phyloP scores from a whole-genome alignment of 495 filamentous ascomycete species.

The Friedmanniomyces endolithicus region DNA sequence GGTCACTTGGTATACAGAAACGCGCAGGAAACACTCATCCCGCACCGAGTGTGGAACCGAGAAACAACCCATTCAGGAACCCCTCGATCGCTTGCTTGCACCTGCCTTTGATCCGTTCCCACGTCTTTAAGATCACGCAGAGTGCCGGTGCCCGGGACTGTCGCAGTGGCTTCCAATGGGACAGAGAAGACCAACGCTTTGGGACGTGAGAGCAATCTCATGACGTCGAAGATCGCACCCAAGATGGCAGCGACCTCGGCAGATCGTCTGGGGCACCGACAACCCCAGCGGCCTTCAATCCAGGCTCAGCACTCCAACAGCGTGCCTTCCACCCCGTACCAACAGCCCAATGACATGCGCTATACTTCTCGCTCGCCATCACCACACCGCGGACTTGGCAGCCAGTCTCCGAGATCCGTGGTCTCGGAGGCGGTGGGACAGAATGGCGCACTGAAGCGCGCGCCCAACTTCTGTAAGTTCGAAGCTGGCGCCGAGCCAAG shows the following conservation, averaged over 20 bases:
- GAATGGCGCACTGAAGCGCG: conserved; percentile 47
- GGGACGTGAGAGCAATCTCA: conserved; percentile 10
- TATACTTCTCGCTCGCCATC: conserved; percentile 80
- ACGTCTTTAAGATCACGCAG: background rate
- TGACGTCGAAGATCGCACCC: conserved; percentile 4
- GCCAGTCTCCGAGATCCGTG: conserved; percentile 78
- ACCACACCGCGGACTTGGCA: conserved; percentile 52
- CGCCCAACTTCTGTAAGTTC: conserved; percentile 58
- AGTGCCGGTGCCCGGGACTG: background rate
- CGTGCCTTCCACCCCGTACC: conserved; percentile 86
- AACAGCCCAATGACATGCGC: conserved; percentile 71
- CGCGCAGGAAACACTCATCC: background rate
- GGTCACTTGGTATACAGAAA: background rate
- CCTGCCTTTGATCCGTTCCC: background rate
- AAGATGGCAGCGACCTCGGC: conserved; percentile 4
- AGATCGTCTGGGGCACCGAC: conserved; percentile 2
- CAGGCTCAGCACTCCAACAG: conserved; percentile 67
- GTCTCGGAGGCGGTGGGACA: conserved; percentile 72
- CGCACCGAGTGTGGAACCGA: background rate
- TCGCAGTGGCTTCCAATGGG: conserved; percentile 17
- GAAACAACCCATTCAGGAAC: background rate
- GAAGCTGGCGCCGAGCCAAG: conserved; percentile 66
- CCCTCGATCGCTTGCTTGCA: background rate
- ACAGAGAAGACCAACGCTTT: background rate
- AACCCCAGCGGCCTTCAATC: conserved; percentile 21